These are phyloP conservation scores for Kodamaea kakaduensis DNA, from an alignment of 805 yeast genomes.

Conservation along the genomic window DNA sequence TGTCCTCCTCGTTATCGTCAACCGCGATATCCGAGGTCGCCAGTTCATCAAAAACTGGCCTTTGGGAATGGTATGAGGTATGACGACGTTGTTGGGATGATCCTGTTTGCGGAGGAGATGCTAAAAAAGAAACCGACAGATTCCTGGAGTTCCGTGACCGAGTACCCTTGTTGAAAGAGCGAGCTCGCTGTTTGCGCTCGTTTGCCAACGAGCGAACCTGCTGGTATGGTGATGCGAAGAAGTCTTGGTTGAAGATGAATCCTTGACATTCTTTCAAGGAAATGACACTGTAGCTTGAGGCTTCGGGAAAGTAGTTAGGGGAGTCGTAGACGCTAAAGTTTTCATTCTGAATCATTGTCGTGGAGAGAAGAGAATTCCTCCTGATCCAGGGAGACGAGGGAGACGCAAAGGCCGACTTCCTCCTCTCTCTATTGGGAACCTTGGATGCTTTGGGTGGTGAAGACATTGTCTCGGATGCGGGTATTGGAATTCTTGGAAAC, in stretches of 20 bases:
- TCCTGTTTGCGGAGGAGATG: no score
- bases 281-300: constrained; percentile 32
- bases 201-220: constrained; percentile 42
- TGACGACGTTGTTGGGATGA: constrained; percentile 25
- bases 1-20: constrained; percentile 11
- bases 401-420: constrained; percentile 24
- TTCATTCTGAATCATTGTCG: constrained; percentile 56
- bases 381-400: constrained; percentile 51
- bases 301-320: constrained; percentile 27
- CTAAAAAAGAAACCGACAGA: background rate
- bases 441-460: constrained; percentile 1
- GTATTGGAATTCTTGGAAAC: no score
- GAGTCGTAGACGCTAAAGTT: constrained; percentile 51
- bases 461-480: no score
- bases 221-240: constrained; percentile 68
- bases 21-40: constrained; percentile 12
- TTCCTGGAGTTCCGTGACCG: constrained; percentile 1
- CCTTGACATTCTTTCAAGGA: constrained; percentile 66
- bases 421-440: background rate
- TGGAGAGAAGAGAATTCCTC: constrained; percentile 53
- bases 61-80: constrained; percentile 25
- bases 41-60: constrained; percentile 19
- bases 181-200: constrained; percentile 28
- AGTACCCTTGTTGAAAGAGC: constrained; percentile 17
- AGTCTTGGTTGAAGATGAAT: constrained; percentile 70